Evolutionary conservation across 306 rosid genomes (phyloP), one percentile per base, ranked within the genome.

Genomic region (Pyrus betulifolia): DNA sequence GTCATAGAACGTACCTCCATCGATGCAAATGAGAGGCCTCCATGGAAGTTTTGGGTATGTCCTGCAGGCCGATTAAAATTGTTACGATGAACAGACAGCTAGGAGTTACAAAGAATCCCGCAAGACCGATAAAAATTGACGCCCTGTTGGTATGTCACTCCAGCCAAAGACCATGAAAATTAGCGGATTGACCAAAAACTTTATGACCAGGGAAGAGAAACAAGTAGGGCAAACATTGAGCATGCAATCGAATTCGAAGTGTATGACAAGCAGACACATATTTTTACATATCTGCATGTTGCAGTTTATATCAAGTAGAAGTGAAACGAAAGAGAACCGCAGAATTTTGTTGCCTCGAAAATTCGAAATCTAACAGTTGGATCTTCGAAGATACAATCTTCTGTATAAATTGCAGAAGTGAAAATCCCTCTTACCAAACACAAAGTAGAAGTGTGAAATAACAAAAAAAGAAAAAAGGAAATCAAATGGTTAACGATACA

Each of bases 21-120:
- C 85, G 21, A 93, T 87, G 62, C 84, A 84, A 76, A 90, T 90
- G 57, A 90, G 85, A 69, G 98, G 98, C 78, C 89, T 90, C 98
- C 98, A 90, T 22, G 97, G 98, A 76, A 94, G 95, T 79, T 88
- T 91, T 62, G 92, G 84, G 83, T 89, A 84, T 69, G 97, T 94
- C 89, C 98, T 94, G 88, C 87, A 82, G 64, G 66, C 25, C 79
- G 71, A 84, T 52, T 31, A 78, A 17, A 14, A 8, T 71, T 45
- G 23, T 71, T 42, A 30, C 17, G 22, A 31, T 9, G 28, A 28
- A 38, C 59, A 15, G 3, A 74, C 42, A 60, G 69, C 27, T 35
- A 44, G 44, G 25, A 5, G 64, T 13, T 31, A 5, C 33, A 19
- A 52, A 21, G 58, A 35, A 21, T 18, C 44, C 30, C 35, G 63